Evolutionary conservation across 2,329 filamentous ascomycete species (phyloP).

Genomic region (Arthrobotrys entomopaga): DNA sequence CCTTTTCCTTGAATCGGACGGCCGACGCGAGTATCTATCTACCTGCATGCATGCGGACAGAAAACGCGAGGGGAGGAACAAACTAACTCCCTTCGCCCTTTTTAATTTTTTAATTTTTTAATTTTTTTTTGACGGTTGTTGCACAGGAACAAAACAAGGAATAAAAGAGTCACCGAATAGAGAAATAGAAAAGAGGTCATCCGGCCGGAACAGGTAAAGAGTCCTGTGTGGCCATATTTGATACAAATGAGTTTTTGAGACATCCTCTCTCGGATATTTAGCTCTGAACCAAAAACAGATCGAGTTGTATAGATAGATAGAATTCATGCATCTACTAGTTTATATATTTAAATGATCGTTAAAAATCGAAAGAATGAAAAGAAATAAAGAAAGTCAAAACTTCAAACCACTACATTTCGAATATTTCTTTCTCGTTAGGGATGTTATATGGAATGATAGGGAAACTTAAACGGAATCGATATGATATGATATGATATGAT

Average conservation of each 20-base stretch:
- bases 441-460: neutral
- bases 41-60: neutral
- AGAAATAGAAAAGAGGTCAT: constrained; percentile 10
- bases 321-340: constrained; percentile 7
- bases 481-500: constrained; percentile 19
- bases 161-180: neutral
- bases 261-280: no score
- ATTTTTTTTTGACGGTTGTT: no score
- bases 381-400: constrained; percentile 2
- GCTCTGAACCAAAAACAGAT: no score
- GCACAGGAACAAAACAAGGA: neutral
- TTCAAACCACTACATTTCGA: neutral
- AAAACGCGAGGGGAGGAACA: no score
- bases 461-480: no score
- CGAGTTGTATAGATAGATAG: no score
- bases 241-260: neutral
- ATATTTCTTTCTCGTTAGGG: constrained; percentile 14
- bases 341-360: constrained; percentile 16
- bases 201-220: constrained; percentile 22
- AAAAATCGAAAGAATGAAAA: neutral
- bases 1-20: neutral
- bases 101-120: no score
- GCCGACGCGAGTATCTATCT: neutral
- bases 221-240: constrained; percentile 8
- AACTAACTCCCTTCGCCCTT: no score